Percentiles rank a stretch among this genome's conserved stretches.
phyloP scores from a whole-genome alignment of 208 protist species.

The Crithidia sp. region DNA sequence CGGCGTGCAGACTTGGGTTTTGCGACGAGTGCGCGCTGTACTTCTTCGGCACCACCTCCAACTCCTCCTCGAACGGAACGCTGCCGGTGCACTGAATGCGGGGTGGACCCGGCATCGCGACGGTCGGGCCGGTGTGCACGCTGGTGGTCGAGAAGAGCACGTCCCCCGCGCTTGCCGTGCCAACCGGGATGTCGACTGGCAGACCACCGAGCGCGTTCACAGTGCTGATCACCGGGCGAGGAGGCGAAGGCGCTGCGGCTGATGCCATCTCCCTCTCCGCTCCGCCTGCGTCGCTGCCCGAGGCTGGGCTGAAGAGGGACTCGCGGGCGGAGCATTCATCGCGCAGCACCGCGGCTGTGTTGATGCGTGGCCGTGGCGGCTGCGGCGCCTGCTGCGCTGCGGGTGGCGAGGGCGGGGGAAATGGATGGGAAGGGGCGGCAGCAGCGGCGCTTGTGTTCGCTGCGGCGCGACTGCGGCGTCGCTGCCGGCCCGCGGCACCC shows the following conservation, averaged over 20 bases:
- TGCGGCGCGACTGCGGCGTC: too few relatives aligned
- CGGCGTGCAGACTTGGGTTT: not conserved
- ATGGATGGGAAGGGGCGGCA: too few relatives aligned
- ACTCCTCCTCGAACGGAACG: constrained; percentile 15
- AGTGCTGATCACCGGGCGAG: not conserved
- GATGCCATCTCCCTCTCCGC: too few relatives aligned
- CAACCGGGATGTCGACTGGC: not conserved
- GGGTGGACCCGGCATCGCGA: not conserved
- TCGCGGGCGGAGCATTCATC: not conserved
- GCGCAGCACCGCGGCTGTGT: not conserved
- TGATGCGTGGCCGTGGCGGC: not conserved
- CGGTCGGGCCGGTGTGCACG: not conserved
- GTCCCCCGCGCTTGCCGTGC: constrained; percentile 6
- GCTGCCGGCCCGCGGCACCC: too few relatives aligned
- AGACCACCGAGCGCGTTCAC: not conserved
- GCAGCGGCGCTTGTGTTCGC: too few relatives aligned
- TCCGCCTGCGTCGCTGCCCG: not conserved
- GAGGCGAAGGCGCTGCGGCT: not conserved
- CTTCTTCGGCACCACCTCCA: constrained; percentile 21
- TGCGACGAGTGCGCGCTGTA: constrained; percentile 8
- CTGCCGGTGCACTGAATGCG: constrained; percentile 5
- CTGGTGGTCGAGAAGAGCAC: constrained; percentile 7
- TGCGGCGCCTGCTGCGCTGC: not conserved
- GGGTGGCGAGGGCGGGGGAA: too few relatives aligned
- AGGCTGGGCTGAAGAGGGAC: constrained; percentile 26